Evolutionary conservation across 2,329 filamentous ascomycete genomes (phyloP), one percentile per base, ranked within the genome.

Genomic region (Colletotrichum eremochloae): DNA sequence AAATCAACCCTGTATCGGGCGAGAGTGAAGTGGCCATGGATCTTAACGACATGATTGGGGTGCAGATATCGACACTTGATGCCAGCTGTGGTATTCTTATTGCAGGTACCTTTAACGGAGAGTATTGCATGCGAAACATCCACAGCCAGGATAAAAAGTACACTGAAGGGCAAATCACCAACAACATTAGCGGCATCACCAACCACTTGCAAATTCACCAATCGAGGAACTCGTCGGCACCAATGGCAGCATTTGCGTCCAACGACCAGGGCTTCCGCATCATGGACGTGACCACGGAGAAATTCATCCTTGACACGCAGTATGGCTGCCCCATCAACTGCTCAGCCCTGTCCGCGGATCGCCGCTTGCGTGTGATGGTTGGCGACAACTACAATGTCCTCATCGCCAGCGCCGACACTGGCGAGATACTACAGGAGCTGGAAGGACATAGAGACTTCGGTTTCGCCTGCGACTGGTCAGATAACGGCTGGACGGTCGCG

Each of bases 391-490:
- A 85, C 68, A 86, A 92, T 50, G 89, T 92, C 0, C 82, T 92
- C 62, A 92, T 96, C 77, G 88, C 89, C 18, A 88, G 93, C 73
- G 90, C 93, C 14, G 92, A 94, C 67, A 90, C 87, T 15, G 90
- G 92, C 18, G 82, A 86, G 71, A 84, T 84, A 67, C 85, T 88
- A 74, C 86, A 91, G 75, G 81, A 83, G 36, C 86, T 95, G 1
- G 80, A 83, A 5, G 91, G 91, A 2, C 92, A 94, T 77, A 85
- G 84, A 18, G 93, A 95, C 77, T 93, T 87, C 75, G 92, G 90
- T 2, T 96, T 95, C 77, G 90, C 93, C 1, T 94, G 92, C 77
- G 93, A 92, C 75, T 96, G 93, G 93, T 91, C 93, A 24, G 90
- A 92, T 65, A 91, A 95, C 78, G 93, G 93, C 42, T 90, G 91